Conservation (phyloP, 495 filamentous ascomycete species). For the Aspergillus hancockii region DNA sequence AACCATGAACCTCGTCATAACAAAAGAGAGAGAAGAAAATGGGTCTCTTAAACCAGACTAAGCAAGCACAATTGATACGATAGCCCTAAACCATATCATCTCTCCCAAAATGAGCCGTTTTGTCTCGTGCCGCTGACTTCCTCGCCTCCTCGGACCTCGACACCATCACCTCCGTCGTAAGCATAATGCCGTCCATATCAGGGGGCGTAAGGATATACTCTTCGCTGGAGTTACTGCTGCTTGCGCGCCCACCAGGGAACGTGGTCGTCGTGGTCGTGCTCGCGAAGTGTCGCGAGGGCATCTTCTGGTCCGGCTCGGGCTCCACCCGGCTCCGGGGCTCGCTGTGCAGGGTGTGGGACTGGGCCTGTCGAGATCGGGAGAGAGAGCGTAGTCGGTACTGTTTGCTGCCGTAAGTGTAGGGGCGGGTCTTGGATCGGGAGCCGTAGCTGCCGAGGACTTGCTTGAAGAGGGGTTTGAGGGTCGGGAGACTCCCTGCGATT, state of each 20-base stretch:
- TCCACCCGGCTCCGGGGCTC: constrained; percentile 8
- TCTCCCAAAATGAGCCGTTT: not conserved
- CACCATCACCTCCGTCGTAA: constrained; percentile 26
- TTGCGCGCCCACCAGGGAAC: not conserved
- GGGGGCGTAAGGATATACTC: constrained; percentile 22
- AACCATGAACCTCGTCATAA: not conserved
- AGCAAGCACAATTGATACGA: not conserved
- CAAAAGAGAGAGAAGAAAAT: not conserved
- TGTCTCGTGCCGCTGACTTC: not conserved
- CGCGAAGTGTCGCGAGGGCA: not conserved
- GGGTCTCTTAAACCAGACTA: not conserved
- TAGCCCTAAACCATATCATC: not conserved
- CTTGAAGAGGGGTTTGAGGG: constrained; percentile 45
- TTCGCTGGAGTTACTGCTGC: constrained; percentile 22
- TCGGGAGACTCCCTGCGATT: constrained; percentile 44
- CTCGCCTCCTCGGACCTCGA: not conserved
- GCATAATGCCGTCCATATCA: constrained; percentile 13
- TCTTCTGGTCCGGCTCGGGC: constrained; percentile 1
- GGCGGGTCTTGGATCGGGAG: constrained; percentile 20
- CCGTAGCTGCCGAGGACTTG: constrained; percentile 26
- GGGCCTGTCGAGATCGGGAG: constrained; percentile 11
- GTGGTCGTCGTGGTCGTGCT: constrained; percentile 8
- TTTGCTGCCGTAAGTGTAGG: constrained; percentile 16
- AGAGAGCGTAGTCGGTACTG: constrained; percentile 18
- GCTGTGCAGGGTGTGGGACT: not conserved